Conservation (phyloP, 495 filamentous ascomycete species). For the Aspergillus hancockii region DNA sequence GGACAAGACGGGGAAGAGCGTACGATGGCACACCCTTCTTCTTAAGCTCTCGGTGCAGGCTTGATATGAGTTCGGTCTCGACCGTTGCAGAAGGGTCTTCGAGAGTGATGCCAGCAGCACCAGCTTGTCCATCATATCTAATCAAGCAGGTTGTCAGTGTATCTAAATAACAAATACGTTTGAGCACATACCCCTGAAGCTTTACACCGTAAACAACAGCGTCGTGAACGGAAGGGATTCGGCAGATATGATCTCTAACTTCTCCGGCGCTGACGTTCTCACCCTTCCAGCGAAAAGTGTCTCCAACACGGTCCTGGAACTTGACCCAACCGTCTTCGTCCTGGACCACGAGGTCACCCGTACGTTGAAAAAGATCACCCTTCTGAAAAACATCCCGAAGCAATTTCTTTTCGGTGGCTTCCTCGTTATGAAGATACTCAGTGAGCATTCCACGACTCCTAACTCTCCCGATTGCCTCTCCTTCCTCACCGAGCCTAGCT, state of each 20-base stretch:
- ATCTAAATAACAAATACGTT: neutral
- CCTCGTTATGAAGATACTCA: slow-evolving; percentile 78
- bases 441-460: slow-evolving; percentile 64
- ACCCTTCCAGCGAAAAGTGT: slow-evolving; percentile 93
- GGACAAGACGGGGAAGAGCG: slow-evolving; percentile 49
- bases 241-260: slow-evolving; percentile 52
- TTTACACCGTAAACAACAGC: slow-evolving; percentile 55
- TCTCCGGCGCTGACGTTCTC: slow-evolving; percentile 89
- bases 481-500: slow-evolving; percentile 61
- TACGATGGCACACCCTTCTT: slow-evolving; percentile 53
- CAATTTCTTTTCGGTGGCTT: slow-evolving; percentile 76
- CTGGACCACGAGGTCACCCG: slow-evolving; percentile 77
- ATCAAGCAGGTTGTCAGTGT: neutral
- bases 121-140: slow-evolving; percentile 56
- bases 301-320: slow-evolving; percentile 89
- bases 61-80: slow-evolving; percentile 37
- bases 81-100: slow-evolving; percentile 32
- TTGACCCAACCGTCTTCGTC: slow-evolving; percentile 70
- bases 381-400: slow-evolving; percentile 75
- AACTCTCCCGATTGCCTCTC: slow-evolving; percentile 78
- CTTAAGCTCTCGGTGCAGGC: slow-evolving; percentile 41
- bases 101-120: slow-evolving; percentile 51
- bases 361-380: slow-evolving; percentile 83
- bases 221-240: slow-evolving; percentile 46
- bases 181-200: slow-evolving; percentile 36